These are phyloP conservation scores for Solanum hybrid DNA, from an alignment of 305 asterid genomes.

Conservation along the genomic window DNA sequence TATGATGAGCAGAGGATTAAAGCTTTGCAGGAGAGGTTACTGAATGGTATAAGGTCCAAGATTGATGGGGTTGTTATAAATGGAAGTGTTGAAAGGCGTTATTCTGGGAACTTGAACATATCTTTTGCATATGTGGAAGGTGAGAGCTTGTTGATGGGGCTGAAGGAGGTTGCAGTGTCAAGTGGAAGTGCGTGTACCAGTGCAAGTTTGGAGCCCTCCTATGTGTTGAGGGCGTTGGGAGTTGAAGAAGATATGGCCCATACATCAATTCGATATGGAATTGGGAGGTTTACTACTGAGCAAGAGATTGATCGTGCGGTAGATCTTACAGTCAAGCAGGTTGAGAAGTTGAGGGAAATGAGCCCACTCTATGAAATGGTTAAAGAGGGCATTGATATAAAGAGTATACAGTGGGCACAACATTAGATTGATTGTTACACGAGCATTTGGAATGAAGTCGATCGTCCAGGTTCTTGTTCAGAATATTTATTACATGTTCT, in stretches of 20 bases:
- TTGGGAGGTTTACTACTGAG: conserved; percentile 90
- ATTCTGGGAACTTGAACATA: conserved; percentile 78
- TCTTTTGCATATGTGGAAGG: conserved; percentile 95
- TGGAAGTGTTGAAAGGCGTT: conserved; percentile 81
- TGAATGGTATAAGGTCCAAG: conserved; percentile 58
- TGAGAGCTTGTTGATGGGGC: conserved; percentile 95
- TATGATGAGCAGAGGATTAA: conserved; percentile 68
- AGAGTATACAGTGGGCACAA: conserved; percentile 86
- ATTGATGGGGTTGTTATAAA: conserved; percentile 80
- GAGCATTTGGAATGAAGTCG: conserved; percentile 2
- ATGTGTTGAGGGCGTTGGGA: conserved; percentile 94
- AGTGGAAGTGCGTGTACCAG: conserved; percentile 98
- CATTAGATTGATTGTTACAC: conserved; percentile 27
- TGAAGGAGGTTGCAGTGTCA: conserved; percentile 95
- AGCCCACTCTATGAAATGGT: conserved; percentile 95
- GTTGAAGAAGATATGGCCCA: conserved; percentile 99
- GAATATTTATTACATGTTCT: not conserved
- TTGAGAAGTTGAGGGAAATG: conserved; percentile 88
- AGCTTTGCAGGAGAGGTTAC: conserved; percentile 51
- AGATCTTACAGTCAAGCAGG: conserved; percentile 83
- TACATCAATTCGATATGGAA: conserved; percentile 90
- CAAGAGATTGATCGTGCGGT: conserved; percentile 79
- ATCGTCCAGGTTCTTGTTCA: not conserved
- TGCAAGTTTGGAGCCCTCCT: conserved; percentile 94
- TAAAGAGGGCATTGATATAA: conserved; percentile 85